Evolutionary conservation across 208 protist species (phyloP), one percentile per base, ranked within the genome.

Genomic region (Porcisia deanei): DNA sequence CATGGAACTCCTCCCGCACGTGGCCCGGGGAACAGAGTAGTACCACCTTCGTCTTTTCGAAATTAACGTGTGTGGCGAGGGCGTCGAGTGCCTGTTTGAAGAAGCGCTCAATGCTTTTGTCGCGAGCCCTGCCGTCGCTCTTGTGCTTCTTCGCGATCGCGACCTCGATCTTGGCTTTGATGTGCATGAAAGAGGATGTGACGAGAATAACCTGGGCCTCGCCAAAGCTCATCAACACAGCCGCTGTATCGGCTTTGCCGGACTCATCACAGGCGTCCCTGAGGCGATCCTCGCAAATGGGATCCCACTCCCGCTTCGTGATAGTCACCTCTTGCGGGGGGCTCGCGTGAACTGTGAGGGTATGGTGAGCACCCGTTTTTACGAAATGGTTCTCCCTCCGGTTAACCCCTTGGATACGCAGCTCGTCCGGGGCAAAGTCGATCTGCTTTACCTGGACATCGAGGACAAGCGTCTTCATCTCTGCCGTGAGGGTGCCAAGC

Each of bases 171-270:
- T 89, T 91, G 47, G 91, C 85, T 76, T 98, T 98, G 41, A 94
- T 77, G 52, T 98, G 83, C 30, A 98, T 99, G 85, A 99, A 97
- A 14, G 86, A 95, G 0, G 83, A 52, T 6, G 96, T 98, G 3
- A 99, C 89, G 0, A 99, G 72, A 60, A 98, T 94, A 0, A 99
- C 70, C 64, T 96, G 77, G 2, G 97, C 97, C 34, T 96, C 85
- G 45, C 98, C 98, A 80, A 98, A 98, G 52, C 94, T 85, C 94
- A 99, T 98, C 34, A 99, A 85, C n/a, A 99, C 83, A 2, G 97
- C 98, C 0, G 91, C 98, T 4, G 98, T 94, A 76, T 99, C 97
- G 0, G 94, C 88, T 65, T 85, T 87, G 6, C 77, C 81, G 3
- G 89, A 82, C 43, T 83, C 79, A 75, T 97, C 86, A 73, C 91